phyloP scores from a whole-genome alignment of 2,329 filamentous ascomycete genomes.

The Penicillium sp. region DNA sequence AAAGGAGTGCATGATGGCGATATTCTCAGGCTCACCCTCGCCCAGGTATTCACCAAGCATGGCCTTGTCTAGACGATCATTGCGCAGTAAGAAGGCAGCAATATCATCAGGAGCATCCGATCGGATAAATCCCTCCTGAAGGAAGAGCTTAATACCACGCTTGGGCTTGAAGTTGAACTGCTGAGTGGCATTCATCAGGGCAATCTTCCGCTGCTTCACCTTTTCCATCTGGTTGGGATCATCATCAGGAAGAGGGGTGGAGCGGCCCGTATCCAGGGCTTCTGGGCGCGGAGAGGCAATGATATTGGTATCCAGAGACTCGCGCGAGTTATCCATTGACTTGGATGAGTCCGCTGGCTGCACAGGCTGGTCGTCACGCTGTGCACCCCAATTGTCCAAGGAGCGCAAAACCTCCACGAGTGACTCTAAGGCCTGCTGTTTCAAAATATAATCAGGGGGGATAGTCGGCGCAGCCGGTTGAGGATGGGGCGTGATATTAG shows the following conservation, averaged over 20 bases:
- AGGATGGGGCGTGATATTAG: constrained; percentile 61
- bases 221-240: constrained; percentile 93
- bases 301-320: constrained; percentile 69
- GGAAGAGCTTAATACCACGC: constrained; percentile 77
- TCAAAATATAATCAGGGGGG: constrained; percentile 86
- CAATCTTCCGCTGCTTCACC: constrained; percentile 90
- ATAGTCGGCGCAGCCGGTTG: constrained; percentile 59
- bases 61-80: constrained; percentile 84
- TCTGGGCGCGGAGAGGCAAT: constrained; percentile 61
- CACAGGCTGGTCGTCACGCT: constrained; percentile 56
- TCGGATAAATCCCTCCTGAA: constrained; percentile 82
- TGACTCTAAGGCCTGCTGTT: constrained; percentile 82
- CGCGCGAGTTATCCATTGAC: constrained; percentile 61
- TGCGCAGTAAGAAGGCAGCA: constrained; percentile 74
- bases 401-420: constrained; percentile 86
- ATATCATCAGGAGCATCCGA: constrained; percentile 78
- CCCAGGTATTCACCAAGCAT: constrained; percentile 92
- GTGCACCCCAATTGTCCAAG: constrained; percentile 87
- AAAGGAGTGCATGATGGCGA: constrained; percentile 97
- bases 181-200: constrained; percentile 79
- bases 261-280: constrained; percentile 53
- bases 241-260: constrained; percentile 72
- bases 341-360: constrained; percentile 49
- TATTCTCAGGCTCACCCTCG: constrained; percentile 88
- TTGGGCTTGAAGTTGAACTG: constrained; percentile 99